These are phyloP conservation scores for Lactifluus piperatus DNA, from an alignment of 768 basidiomycete genomes.

Conservation along the genomic window DNA sequence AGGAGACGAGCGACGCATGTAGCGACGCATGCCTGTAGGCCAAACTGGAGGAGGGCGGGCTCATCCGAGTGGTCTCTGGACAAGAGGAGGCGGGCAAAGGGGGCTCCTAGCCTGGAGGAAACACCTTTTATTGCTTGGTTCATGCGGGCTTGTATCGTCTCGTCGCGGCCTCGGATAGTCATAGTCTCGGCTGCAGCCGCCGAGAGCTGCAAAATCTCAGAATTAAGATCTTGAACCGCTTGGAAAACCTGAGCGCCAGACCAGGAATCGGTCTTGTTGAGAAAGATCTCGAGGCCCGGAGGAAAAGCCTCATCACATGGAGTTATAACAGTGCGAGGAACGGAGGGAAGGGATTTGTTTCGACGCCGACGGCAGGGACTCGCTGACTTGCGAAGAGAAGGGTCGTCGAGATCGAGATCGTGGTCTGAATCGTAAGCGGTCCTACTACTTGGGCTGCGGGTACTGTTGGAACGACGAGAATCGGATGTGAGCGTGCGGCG, in stretches of 20 bases:
- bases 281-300: slow-evolving; percentile 54
- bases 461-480: slow-evolving; percentile 16
- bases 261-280: slow-evolving; percentile 67
- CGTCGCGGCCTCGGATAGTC: slow-evolving; percentile 38
- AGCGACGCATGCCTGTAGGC: slow-evolving; percentile 61
- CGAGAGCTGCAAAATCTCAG: slow-evolving; percentile 73
- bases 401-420: slow-evolving; percentile 16
- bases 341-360: slow-evolving; percentile 22
- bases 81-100: slow-evolving; percentile 51
- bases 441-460: slow-evolving; percentile 14
- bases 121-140: slow-evolving; percentile 52
- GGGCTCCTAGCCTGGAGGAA: slow-evolving; percentile 51
- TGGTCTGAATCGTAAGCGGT: slow-evolving; percentile 11
- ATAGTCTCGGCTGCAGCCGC: slow-evolving; percentile 66
- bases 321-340: slow-evolving; percentile 17
- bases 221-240: slow-evolving; percentile 70
- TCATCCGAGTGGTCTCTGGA: slow-evolving; percentile 65
- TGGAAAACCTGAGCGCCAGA: slow-evolving; percentile 74
- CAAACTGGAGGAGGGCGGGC: slow-evolving; percentile 68
- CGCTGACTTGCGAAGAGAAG: slow-evolving; percentile 3
- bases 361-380: slow-evolving; percentile 18
- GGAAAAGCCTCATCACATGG: slow-evolving; percentile 45
- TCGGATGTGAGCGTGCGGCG: slow-evolving; percentile 14
- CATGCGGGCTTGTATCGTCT: slow-evolving; percentile 33
- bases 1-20: slow-evolving; percentile 60